Percentiles rank a stretch among this genome's conserved stretches.
Evolutionary conservation across 2,329 filamentous ascomycete species (phyloP).

Genomic region (Colletotrichum aenigma): DNA sequence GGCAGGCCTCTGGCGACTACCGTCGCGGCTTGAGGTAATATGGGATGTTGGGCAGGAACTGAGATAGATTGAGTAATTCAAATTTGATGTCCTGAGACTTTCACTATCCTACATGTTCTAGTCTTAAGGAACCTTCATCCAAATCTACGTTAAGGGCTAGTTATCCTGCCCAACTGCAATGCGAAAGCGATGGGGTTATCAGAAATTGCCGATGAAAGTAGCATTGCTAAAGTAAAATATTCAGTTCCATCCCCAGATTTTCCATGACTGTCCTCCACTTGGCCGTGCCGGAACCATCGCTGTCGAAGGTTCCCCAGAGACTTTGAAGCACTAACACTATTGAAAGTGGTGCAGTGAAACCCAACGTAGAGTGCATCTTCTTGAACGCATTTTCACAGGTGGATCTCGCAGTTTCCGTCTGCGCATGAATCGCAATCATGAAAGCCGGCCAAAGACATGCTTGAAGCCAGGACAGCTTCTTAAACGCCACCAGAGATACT

Average conservation of each 20-base stretch:
- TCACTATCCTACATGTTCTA: background rate
- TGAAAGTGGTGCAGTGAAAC: background rate
- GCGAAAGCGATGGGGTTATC: background rate
- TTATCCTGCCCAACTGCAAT: background rate
- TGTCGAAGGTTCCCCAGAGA: background rate
- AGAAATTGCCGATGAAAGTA: background rate
- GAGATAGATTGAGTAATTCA: too few species aligned
- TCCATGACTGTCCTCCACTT: background rate
- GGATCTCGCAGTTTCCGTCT: background rate
- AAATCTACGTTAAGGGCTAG: background rate
- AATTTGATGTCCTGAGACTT: too few species aligned
- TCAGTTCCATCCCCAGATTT: background rate
- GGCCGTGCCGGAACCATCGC: background rate
- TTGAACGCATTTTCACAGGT: background rate
- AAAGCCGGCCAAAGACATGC: background rate
- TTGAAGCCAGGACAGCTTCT: background rate
- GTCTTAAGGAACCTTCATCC: background rate
- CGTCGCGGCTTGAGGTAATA: background rate
- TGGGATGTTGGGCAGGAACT: background rate
- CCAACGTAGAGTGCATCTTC: background rate
- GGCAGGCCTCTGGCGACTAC: background rate
- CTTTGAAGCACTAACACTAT: background rate
- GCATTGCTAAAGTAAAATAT: background rate
- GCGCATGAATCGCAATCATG: background rate
- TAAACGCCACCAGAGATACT: background rate